Base-by-base conservation (phyloP, 257 asterid species). In the Rehmannia glutinosa region DNA sequence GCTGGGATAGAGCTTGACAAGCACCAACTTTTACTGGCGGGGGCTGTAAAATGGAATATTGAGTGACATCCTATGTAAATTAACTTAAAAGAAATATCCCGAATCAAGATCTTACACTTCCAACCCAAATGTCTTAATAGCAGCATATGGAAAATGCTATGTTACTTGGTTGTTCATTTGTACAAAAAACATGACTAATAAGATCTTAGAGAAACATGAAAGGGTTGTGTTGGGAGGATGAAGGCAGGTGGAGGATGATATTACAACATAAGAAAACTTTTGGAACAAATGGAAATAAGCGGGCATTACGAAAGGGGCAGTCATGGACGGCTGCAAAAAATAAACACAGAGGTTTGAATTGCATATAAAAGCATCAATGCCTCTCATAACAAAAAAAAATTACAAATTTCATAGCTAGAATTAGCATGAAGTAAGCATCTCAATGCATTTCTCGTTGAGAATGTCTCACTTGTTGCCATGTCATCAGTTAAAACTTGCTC, bases 291-390 rank as follows among this genome's bases (percentile, higher is more conserved):
- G 98, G 81, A 86, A 89, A 87, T 76, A 92, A 65, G 45, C 98
- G 93, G 38, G 98, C 98, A 77, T 78, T 80, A 57, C 89, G 96
- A 75, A 92, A 92, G 59, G 98, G 98, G 77, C 73, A 87, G 15
- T 86, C 95, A 42, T 82, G 75, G 42, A 82, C 73, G 4, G 87
- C 98, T 92, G 92, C 70, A n/a, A n/a, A 81, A 19, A 64, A 75
- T 30, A 43, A 54, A 56, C 59, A 53, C 57, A 20, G 35, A 74
- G 23, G 69, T 50, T 67, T 72, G 24, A 67, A 55, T 52, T 21
- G n/a, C 71, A 50, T 19, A 52, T 62, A 17, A 55, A 55, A 23
- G 19, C 66, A 59, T 43, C 12, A 11, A 20, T 71, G n/a, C 60
- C 53, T 55, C 54, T n/a, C n/a, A n/a, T n/a, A n/a, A n/a, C n/a